phyloP scores from a whole-genome alignment of 2,329 filamentous ascomycete species.

The Penicillium sp. region DNA sequence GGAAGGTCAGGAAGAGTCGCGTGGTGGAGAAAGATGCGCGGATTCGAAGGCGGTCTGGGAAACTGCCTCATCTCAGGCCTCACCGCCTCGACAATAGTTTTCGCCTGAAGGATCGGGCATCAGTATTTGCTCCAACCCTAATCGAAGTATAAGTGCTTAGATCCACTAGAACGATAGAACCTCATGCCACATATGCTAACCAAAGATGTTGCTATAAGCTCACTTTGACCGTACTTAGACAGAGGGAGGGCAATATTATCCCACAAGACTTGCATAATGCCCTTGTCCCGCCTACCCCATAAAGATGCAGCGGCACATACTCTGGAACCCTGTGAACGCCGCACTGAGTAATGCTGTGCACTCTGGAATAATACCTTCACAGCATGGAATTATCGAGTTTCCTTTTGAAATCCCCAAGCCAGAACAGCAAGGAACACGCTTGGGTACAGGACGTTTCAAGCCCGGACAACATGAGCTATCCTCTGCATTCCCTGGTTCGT shows the following conservation, averaged over 20 bases:
- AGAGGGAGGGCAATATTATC: neutral
- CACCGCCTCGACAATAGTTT: no score
- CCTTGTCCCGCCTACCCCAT: neutral
- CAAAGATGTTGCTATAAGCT: no score
- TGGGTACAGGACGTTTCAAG: neutral
- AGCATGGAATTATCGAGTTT: neutral
- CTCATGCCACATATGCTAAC: no score
- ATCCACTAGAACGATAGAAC: no score
- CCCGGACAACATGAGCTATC: neutral
- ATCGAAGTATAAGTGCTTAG: no score
- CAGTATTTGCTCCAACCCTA: no score
- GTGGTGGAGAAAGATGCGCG: neutral
- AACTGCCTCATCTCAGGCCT: no score
- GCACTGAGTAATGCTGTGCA: no score
- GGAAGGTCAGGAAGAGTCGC: neutral
- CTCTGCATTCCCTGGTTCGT: neutral
- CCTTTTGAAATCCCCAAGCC: neutral
- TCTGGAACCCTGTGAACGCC: neutral
- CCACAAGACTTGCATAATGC: neutral
- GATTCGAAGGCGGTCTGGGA: neutral
- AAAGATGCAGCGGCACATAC: neutral
- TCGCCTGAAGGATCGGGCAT: no score
- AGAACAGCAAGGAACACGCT: neutral
- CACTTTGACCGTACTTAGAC: no score
- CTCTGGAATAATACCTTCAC: neutral